Percentiles rank a stretch among this genome's conserved stretches.
Conservation (phyloP, 352 stramenopile genomes). For the Phytophthora uliginosa region DNA sequence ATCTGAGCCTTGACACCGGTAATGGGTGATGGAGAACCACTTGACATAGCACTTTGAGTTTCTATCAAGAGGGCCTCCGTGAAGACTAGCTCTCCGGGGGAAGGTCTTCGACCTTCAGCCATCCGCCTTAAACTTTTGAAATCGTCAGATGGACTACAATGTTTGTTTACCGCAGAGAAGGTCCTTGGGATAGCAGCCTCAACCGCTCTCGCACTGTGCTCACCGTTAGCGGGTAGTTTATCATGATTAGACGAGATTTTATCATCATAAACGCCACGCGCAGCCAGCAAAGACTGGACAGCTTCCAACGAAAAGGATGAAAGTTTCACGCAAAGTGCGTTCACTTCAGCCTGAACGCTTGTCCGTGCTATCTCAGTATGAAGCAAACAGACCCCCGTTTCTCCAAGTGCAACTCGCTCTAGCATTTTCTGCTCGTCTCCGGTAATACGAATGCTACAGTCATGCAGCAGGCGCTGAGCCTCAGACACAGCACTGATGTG, state of each 20-base stretch:
- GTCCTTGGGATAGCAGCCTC: slow-evolving; percentile 6
- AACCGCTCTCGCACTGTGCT: background rate
- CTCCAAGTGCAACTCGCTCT: slow-evolving; percentile 26
- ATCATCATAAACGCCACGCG: background rate
- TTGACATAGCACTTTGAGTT: slow-evolving; percentile 45
- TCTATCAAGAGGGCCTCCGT: slow-evolving; percentile 75
- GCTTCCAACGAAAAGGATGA: slow-evolving; percentile 55
- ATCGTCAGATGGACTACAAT: slow-evolving; percentile 52
- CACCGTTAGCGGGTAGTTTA: background rate
- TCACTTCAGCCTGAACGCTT: slow-evolving; percentile 56
- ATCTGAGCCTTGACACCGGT: slow-evolving; percentile 27
- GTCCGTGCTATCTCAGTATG: slow-evolving; percentile 40
- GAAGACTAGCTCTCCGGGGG: slow-evolving; percentile 74
- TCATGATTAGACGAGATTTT: background rate
- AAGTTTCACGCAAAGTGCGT: slow-evolving; percentile 53
- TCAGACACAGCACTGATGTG: slow-evolving; percentile 54
- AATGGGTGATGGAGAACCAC: slow-evolving; percentile 11
- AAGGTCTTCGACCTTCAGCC: slow-evolving; percentile 55
- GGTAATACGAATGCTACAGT: slow-evolving; percentile 65
- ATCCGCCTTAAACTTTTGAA: slow-evolving; percentile 67
- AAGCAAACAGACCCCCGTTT: slow-evolving; percentile 26
- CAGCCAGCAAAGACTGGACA: slow-evolving; percentile 39
- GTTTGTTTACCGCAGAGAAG: background rate
- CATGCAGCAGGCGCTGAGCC: slow-evolving; percentile 57
- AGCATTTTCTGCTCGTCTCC: slow-evolving; percentile 55